Percentiles rank a stretch among this genome's conserved stretches.
Evolutionary conservation across 495 filamentous ascomycete genomes (phyloP).

Genomic region (Trichoderma erinaceum): DNA sequence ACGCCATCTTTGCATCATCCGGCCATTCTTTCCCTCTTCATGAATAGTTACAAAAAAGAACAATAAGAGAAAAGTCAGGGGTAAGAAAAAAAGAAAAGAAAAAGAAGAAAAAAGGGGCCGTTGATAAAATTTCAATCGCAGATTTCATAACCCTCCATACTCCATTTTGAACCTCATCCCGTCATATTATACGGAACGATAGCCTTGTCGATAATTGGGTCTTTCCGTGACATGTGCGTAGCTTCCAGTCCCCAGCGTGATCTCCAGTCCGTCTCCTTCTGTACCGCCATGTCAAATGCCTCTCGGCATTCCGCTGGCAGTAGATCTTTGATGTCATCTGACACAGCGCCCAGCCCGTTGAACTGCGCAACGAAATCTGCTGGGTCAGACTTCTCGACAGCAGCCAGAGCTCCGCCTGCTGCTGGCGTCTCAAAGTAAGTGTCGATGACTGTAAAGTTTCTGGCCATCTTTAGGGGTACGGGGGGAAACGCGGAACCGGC

Average conservation of each 20-base stretch:
- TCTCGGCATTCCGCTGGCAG: constrained; percentile 65
- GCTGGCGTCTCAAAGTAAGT: constrained; percentile 57
- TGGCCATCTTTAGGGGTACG: constrained; percentile 57
- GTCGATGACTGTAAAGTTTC: constrained; percentile 73
- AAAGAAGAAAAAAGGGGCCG: neutral
- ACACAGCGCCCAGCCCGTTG: constrained; percentile 58
- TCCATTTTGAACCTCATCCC: neutral
- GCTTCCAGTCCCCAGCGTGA: constrained; percentile 60
- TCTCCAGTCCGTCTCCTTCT: constrained; percentile 65
- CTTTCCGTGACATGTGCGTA: constrained; percentile 36
- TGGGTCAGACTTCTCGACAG: constrained; percentile 33
- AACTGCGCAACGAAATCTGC: constrained; percentile 48
- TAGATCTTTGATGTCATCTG: constrained; percentile 60
- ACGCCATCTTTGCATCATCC: constrained; percentile 12
- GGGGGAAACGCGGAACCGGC: constrained; percentile 51
- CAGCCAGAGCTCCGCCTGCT: constrained; percentile 31
- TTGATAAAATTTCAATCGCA: neutral
- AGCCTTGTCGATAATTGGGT: constrained; percentile 50
- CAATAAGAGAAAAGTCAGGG: neutral
- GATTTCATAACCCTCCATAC: neutral
- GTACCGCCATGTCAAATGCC: constrained; percentile 59
- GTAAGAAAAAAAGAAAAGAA: neutral
- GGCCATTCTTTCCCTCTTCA: neutral
- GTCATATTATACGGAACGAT: constrained; percentile 43
- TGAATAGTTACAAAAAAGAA: neutral